phyloP scores from a whole-genome alignment of 768 basidiomycete species.

The Trametopsis cervina region DNA sequence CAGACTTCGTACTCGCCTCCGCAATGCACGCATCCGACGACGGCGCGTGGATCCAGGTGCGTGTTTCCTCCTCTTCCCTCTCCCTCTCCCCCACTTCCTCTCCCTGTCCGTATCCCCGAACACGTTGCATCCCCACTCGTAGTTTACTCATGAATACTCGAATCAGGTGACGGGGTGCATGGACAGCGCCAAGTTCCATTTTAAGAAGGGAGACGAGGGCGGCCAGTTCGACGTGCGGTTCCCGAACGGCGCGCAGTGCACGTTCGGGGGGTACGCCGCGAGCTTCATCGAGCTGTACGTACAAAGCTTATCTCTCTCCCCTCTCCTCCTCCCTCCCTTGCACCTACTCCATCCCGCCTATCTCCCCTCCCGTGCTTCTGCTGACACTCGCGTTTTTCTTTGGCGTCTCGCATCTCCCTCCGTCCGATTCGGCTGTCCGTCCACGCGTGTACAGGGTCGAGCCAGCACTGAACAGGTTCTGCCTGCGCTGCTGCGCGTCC shows the following conservation, averaged over 20 bases:
- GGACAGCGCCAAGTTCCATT: slow-evolving; percentile 26
- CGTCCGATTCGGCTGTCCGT: slow-evolving; percentile 1
- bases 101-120: not conserved
- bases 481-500: slow-evolving; percentile 38
- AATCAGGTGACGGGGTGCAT: slow-evolving; percentile 39
- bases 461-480: slow-evolving; percentile 39
- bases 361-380: not conserved
- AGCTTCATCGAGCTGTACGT: slow-evolving; percentile 47
- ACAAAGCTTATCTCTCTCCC: not conserved
- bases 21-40: slow-evolving; percentile 27
- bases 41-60: slow-evolving; percentile 34
- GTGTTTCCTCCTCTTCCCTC: too few species aligned
- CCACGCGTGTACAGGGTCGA: slow-evolving; percentile 31
- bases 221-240: slow-evolving; percentile 46
- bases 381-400: slow-evolving; percentile 4
- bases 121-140: not conserved
- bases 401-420: not conserved
- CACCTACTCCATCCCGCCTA: not conserved
- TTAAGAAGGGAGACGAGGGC: slow-evolving; percentile 30
- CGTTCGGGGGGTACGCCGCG: slow-evolving; percentile 42
- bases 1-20: slow-evolving; percentile 34
- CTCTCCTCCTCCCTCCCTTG: too few species aligned
- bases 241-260: slow-evolving; percentile 47
- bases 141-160: too few species aligned
- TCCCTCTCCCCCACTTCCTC: too few species aligned